phyloP scores from a whole-genome alignment of 352 stramenopile species.

The Pythium biforme region DNA sequence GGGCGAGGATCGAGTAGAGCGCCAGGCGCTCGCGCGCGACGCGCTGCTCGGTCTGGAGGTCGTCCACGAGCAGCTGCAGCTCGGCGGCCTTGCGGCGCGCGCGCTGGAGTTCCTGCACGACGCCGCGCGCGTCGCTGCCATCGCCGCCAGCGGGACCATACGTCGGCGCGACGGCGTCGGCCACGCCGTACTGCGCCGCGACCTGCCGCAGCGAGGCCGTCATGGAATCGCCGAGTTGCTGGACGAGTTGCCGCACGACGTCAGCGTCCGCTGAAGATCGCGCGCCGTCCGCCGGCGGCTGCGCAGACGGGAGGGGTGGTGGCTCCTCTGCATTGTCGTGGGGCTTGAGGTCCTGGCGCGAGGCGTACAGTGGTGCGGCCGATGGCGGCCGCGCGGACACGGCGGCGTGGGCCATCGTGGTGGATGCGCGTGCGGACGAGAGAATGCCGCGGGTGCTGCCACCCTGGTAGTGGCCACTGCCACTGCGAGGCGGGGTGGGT shows the following conservation, averaged over 20 bases:
- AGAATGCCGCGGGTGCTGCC: background rate
- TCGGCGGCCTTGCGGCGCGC: constrained; percentile 23
- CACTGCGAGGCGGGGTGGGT: background rate
- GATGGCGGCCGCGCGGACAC: constrained; percentile 1
- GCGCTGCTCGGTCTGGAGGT: constrained; percentile 56
- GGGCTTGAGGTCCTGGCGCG: constrained; percentile 1
- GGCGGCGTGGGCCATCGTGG: constrained; percentile 18
- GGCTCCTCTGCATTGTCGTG: constrained; percentile 14
- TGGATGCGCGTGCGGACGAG: constrained; percentile 2
- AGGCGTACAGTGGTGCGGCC: background rate
- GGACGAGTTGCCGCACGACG: constrained; percentile 19
- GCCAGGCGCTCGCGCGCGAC: constrained; percentile 46
- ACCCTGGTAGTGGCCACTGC: too few species aligned
- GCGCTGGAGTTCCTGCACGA: constrained; percentile 31
- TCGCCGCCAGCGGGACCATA: background rate
- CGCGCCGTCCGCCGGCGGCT: too few species aligned
- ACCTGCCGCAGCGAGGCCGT: constrained; percentile 17
- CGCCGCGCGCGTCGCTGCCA: constrained; percentile 17
- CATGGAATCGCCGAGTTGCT: constrained; percentile 24
- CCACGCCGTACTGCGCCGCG: constrained; percentile 26
- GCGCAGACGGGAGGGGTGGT: background rate
- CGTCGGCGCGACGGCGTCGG: constrained; percentile 7
- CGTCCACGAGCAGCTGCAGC: constrained; percentile 40
- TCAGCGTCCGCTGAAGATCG: background rate
- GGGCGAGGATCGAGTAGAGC: constrained; percentile 52